A percentile compares a stretch with the other conserved stretches of the same genome.
Evolutionary conservation across 192 early-diverging fungal genomes (phyloP).

Genomic region (Backusella liffmaniae): DNA sequence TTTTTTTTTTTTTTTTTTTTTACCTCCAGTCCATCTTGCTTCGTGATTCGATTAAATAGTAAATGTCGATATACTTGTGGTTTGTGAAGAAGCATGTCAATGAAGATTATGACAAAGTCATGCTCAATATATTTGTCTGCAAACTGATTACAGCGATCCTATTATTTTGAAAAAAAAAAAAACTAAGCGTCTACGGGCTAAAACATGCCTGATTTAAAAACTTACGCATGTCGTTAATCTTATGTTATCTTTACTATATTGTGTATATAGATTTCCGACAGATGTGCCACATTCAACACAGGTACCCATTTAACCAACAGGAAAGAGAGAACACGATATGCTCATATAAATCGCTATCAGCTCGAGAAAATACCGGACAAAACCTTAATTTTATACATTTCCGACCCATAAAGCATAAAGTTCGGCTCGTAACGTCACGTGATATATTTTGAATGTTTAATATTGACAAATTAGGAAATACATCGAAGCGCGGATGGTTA

Average conservation of each 20-base stretch:
- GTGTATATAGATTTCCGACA: constrained; percentile 71
- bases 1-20: too few species aligned
- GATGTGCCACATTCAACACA: constrained; percentile 79
- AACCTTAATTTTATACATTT: too few species aligned
- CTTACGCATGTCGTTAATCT: constrained; percentile 77
- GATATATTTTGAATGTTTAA: accelerated
- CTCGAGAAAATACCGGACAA: not conserved
- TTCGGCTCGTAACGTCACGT: not conserved
- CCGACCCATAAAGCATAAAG: not conserved
- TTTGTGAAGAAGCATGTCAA: constrained; percentile 90
- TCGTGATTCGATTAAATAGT: constrained; percentile 75
- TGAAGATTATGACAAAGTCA: constrained; percentile 84
- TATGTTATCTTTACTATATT: constrained; percentile 83
- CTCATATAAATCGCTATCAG: not conserved
- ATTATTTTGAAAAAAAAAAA: not conserved
- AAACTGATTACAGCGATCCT: constrained; percentile 72
- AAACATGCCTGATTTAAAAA: not conserved
- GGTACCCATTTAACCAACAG: constrained; percentile 47
- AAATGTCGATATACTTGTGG: constrained; percentile 85
- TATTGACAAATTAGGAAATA: not conserved
- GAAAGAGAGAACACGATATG: not conserved
- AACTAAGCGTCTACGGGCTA: not conserved
- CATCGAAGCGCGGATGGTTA: constrained; percentile 19
- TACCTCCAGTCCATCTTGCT: constrained; percentile 25
- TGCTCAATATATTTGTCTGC: constrained; percentile 94